A percentile compares a stretch with the other conserved stretches of the same genome.
Evolutionary conservation across 192 early-diverging fungal genomes (phyloP).

Genomic region (Coemansia sp.): DNA sequence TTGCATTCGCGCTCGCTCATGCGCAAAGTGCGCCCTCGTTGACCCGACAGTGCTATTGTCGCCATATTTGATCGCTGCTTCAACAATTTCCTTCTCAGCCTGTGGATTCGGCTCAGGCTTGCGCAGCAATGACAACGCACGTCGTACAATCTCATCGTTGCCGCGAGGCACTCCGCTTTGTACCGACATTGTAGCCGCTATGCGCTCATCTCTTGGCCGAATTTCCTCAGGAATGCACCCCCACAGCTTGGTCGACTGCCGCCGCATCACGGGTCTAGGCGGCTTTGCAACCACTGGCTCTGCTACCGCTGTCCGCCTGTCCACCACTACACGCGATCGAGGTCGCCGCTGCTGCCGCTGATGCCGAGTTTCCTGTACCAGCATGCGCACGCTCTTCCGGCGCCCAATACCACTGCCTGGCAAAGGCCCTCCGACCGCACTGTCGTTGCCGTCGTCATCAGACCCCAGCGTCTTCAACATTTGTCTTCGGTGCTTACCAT

Average conservation of each 20-base stretch:
- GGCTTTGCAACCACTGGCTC: not conserved
- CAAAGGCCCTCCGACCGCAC: not conserved
- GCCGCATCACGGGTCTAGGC: slow-evolving; percentile 36
- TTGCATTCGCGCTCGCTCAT: slow-evolving; percentile 24
- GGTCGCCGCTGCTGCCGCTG: slow-evolving; percentile 13
- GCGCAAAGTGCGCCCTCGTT: slow-evolving; percentile 52
- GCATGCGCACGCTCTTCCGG: slow-evolving; percentile 55
- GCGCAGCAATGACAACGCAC: slow-evolving; percentile 49
- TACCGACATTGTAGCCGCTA: not conserved
- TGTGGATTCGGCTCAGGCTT: slow-evolving; percentile 50
- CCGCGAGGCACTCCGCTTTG: not conserved
- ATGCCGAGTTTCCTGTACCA: slow-evolving; percentile 49
- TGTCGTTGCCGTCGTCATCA: not conserved
- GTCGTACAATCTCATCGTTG: slow-evolving; percentile 51
- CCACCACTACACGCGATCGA: not conserved
- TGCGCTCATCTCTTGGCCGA: slow-evolving; percentile 21
- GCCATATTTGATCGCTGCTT: slow-evolving; percentile 45
- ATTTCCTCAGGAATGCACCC: slow-evolving; percentile 53
- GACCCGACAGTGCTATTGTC: slow-evolving; percentile 33
- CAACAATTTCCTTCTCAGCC: slow-evolving; percentile 50
- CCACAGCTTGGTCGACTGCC: slow-evolving; percentile 57
- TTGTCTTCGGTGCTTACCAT: not conserved
- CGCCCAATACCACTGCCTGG: slow-evolving; percentile 14
- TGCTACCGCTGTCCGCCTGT: not conserved
- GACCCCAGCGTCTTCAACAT: not conserved